A percentile compares a stretch with the other conserved stretches of the same genome.
Evolutionary conservation across 768 basidiomycete genomes (phyloP).

Genomic region (Pleurotus eryngii): DNA sequence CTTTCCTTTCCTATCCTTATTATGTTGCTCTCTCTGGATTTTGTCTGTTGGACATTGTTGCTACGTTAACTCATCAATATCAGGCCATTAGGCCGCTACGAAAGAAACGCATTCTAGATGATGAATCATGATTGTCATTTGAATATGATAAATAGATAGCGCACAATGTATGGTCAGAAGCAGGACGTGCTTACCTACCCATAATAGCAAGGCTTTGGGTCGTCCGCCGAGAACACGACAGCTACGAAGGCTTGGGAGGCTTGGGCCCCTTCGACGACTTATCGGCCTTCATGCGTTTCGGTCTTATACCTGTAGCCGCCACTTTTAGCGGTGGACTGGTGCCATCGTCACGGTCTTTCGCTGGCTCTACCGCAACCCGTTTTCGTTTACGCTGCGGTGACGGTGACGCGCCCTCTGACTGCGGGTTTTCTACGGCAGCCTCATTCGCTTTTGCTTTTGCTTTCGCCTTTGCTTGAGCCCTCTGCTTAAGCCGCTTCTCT

Average conservation of each 20-base stretch:
- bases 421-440: background rate
- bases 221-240: too few relatives aligned
- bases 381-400: background rate
- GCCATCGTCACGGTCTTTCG: background rate
- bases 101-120: too few relatives aligned
- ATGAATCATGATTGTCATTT: too few relatives aligned
- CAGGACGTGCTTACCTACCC: too few relatives aligned
- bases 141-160: too few relatives aligned
- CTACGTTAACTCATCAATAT: background rate
- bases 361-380: background rate
- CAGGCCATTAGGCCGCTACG: too few relatives aligned
- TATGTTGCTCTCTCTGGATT: background rate
- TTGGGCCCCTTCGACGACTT: background rate
- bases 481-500: conserved; percentile 44
- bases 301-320: background rate
- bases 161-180: too few relatives aligned
- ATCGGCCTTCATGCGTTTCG: background rate
- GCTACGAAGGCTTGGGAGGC: too few relatives aligned
- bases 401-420: background rate
- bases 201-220: too few relatives aligned
- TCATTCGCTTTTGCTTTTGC: conserved; percentile 27
- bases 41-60: conserved; percentile 7
- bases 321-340: background rate
- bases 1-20: too few relatives aligned
- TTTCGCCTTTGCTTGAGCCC: conserved; percentile 36